Evolutionary conservation across 345 rosid genomes (phyloP).

Genomic region (Euphorbia lathyris): DNA sequence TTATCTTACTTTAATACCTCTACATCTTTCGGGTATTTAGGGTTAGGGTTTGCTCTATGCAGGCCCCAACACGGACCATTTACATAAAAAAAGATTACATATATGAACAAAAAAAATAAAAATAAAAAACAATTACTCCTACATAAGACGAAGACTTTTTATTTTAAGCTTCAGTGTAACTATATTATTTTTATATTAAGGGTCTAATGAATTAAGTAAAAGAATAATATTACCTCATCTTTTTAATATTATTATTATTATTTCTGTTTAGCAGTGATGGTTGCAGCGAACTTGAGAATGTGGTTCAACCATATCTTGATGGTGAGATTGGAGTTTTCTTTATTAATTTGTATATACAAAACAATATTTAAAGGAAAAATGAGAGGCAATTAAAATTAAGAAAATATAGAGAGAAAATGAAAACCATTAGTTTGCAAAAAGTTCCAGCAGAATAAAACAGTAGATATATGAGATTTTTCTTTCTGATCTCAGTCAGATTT

Average conservation of each 20-base stretch:
- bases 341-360: neutral
- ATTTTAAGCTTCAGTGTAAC: conserved; percentile 1
- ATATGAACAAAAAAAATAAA: neutral
- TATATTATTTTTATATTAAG: neutral
- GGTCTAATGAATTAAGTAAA: neutral
- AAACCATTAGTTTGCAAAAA: conserved; percentile 17
- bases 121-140: no score
- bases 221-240: neutral
- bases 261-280: conserved; percentile 36
- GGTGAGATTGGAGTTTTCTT: neutral
- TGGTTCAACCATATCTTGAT: conserved; percentile 44
- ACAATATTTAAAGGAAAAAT: neutral
- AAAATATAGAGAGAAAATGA: neutral
- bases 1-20: conserved; percentile 14
- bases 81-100: no score
- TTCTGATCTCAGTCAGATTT: neutral
- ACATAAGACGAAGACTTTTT: neutral
- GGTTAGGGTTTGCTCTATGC: conserved; percentile 32
- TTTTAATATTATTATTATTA: neutral
- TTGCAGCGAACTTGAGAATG: conserved; percentile 46
- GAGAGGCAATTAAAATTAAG: neutral
- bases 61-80: conserved; percentile 19
- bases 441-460: conserved; percentile 14
- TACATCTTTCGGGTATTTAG: conserved; percentile 2
- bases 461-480: conserved; percentile 1